phyloP scores from a whole-genome alignment of 2,329 filamentous ascomycete species.

The Moelleriella libera region DNA sequence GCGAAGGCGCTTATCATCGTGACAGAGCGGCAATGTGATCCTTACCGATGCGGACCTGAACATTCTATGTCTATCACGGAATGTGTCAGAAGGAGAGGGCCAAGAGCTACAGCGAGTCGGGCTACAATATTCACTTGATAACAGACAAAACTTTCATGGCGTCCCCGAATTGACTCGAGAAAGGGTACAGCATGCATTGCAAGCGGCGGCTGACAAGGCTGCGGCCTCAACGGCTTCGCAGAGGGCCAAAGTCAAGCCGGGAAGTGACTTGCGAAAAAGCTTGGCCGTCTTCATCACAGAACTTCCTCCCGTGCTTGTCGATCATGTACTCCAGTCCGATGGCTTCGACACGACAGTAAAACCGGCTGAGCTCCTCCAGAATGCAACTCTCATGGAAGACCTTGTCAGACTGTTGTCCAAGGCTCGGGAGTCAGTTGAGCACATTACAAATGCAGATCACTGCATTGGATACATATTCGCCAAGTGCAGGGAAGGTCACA shows the following conservation, averaged over 20 bases:
- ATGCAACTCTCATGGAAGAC: constrained; percentile 47
- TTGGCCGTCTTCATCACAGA: constrained; percentile 78
- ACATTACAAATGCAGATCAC: constrained; percentile 49
- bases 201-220: constrained; percentile 48
- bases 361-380: constrained; percentile 55
- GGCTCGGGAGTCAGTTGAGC: constrained; percentile 49
- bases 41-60: constrained; percentile 75
- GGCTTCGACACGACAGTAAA: constrained; percentile 55
- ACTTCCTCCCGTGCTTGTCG: constrained; percentile 73
- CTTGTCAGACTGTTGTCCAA: constrained; percentile 56
- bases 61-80: constrained; percentile 67
- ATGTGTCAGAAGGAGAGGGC: constrained; percentile 68
- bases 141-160: constrained; percentile 71
- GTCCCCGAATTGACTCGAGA: constrained; percentile 63
- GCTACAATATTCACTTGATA: constrained; percentile 62
- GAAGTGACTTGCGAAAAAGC: constrained; percentile 64
- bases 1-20: not conserved
- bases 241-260: constrained; percentile 58
- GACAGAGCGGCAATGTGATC: constrained; percentile 75
- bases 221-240: constrained; percentile 34
- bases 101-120: constrained; percentile 73
- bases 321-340: constrained; percentile 63
- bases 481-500: constrained; percentile 31
- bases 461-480: constrained; percentile 83
- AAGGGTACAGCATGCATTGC: constrained; percentile 53